Evolutionary conservation across 441 rosid genomes (phyloP), one percentile per base, ranked within the genome.

Genomic region (Syzygium malaccense): DNA sequence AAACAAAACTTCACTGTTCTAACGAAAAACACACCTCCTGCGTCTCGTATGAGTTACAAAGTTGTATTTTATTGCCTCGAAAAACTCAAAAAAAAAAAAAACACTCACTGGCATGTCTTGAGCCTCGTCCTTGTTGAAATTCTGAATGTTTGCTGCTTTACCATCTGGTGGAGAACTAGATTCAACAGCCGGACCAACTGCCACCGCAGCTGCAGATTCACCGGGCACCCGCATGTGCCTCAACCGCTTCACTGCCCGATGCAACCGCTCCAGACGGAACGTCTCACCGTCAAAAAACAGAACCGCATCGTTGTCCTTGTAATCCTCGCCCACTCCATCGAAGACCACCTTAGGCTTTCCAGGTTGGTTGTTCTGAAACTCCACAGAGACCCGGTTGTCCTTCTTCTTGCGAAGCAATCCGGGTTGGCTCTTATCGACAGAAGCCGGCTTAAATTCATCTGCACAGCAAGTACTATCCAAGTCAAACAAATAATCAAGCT

Each of bases 381-480:
- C 95, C 17, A 93, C 92, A 18, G 87, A 87, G 64, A 95, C 95
- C 75, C 91, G 90, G 88, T 92, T 92, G 64, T 95, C 95, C 89
- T 88, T 91, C 30, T 90, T 90, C 93, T 91, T 93, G 85, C 88
- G 94, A 60, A 93, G 90, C 9, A 55, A 91, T 89, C 96, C 95
- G 8, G 93, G 93, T 88, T 92, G 91, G 88, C 33, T 92, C 87
- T 88, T 89, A 86, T 93, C 95, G 86, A 95, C 92, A 18, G 95
- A 94, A 30, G 95, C 95, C 1, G 95, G 96, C 91, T 93, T 94
- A 88, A 94, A 95, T 58, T 95, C 95, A 92, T 95, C 96, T 95
- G 87, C 25, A 85, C 54, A 80, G 20, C 53, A 88, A 45, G 3
- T 14, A 30, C 60, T 14, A 55, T 55, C 23, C 45, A 57, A 55